phyloP scores from a whole-genome alignment of 768 basidiomycete genomes.

The Mrakia blollopis region DNA sequence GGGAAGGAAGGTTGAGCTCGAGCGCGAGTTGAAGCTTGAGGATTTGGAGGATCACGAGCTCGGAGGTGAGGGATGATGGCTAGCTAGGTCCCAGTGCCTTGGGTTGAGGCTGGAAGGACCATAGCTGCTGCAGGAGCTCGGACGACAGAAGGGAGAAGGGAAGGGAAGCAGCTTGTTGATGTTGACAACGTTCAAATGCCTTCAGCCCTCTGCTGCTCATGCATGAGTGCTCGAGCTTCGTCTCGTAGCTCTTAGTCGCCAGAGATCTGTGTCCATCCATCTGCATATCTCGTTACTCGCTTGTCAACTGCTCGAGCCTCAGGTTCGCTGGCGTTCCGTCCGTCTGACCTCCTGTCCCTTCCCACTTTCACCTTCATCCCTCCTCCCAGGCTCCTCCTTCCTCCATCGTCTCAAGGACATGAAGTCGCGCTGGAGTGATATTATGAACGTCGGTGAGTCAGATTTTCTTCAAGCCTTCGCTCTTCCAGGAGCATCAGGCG shows the following conservation, averaged over 20 bases:
- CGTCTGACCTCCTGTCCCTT: background rate
- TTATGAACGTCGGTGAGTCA: conserved; percentile 26
- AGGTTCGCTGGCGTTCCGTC: background rate
- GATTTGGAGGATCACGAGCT: background rate
- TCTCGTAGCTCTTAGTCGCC: too few species aligned
- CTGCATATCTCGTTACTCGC: background rate
- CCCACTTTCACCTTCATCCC: background rate
- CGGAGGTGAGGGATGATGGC: background rate
- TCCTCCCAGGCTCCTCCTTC: conserved; percentile 19
- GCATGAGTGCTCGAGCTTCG: too few species aligned
- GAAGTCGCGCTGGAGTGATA: conserved; percentile 25
- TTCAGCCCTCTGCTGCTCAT: too few species aligned
- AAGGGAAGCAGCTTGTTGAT: too few species aligned
- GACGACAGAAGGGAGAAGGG: too few species aligned
- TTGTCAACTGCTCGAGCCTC: background rate
- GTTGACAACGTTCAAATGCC: too few species aligned
- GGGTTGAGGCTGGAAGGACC: too few species aligned
- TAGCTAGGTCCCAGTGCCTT: too few species aligned
- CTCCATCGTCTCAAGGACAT: conserved; percentile 24
- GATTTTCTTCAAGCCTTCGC: background rate
- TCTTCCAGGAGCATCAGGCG: too few species aligned
- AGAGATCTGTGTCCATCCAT: too few species aligned
- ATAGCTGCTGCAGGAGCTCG: too few species aligned
- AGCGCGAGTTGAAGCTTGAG: background rate
- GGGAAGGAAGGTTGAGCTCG: background rate